phyloP scores from a whole-genome alignment of 2,329 filamentous ascomycete species.

The Coniella vitis region DNA sequence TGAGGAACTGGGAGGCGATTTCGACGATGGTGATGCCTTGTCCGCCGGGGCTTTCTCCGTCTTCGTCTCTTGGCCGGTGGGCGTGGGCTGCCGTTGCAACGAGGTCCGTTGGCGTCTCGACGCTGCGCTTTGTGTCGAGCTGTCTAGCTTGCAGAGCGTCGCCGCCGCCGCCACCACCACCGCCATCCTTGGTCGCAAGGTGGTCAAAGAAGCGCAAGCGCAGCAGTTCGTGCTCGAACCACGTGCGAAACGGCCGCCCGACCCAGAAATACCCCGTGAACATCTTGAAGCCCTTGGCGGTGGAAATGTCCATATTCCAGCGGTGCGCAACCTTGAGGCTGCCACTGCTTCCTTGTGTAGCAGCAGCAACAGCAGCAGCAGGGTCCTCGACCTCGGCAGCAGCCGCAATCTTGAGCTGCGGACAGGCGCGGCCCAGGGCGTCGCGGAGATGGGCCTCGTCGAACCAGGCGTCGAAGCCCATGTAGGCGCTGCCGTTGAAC shows the following conservation, averaged over 20 bases:
- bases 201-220: slow-evolving; percentile 3
- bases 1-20: slow-evolving; percentile 25
- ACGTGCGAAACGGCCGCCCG: slow-evolving; percentile 9
- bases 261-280: slow-evolving; percentile 14
- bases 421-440: slow-evolving; percentile 19
- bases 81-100: too few species aligned
- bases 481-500: slow-evolving; percentile 20
- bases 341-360: too few species aligned
- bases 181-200: slow-evolving; percentile 2
- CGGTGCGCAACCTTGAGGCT: slow-evolving; percentile 1
- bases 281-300: slow-evolving; percentile 3
- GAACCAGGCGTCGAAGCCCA: slow-evolving; percentile 25
- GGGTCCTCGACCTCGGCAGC: slow-evolving; percentile 10
- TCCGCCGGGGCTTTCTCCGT: too few species aligned
- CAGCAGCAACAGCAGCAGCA: background rate
- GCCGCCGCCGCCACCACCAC: too few species aligned
- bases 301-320: slow-evolving; percentile 8
- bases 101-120: too few species aligned
- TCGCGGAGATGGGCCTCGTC: slow-evolving; percentile 22
- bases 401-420: slow-evolving; percentile 23
- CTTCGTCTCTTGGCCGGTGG: background rate
- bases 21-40: slow-evolving; percentile 25
- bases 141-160: too few species aligned
- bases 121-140: too few species aligned
- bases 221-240: slow-evolving; percentile 9